Base-by-base conservation (phyloP, 2,329 filamentous ascomycete species). In the Aspergillus pseudoviridinutans region DNA sequence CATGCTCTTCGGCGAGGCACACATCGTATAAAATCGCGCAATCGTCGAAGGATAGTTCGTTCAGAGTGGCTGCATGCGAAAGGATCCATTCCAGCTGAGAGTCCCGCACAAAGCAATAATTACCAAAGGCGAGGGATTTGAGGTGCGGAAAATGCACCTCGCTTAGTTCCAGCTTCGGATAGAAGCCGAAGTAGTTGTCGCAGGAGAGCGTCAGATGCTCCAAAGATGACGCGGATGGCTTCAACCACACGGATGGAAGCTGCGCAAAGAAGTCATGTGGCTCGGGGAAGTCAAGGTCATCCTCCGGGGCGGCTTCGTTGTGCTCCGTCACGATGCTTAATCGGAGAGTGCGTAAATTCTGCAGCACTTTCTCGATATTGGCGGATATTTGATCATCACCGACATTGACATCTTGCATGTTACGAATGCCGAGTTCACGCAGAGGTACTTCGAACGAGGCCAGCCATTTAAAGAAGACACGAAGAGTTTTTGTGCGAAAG, bases 31-130 rank as follows among this genome's bases (percentile, higher is more conserved):
- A 44, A 24, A 79, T 77, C 0, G 72, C 68, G 53, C 78, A 81
- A 54, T 78, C 67, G 46, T 80, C 78, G 0, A 82, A 66, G 12
- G 77, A 72, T 0, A 82, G 62, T 44, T 76, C 71, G 14, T 73
- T 59, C 0, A 82, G 66, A 0, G 77, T 78, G 0, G 57, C 12
- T 4, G 63, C 68, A 3, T 81, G 68, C 0, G 71, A 71, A 0
- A 76, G 57, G 3, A 82, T 73, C 79, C 79, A 82, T 9, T 77
- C 74, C 0, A 80, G 62, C 54, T 82, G 79, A 69, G 73, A 76
- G 22, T 80, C 72, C 35, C 80, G 71, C 4, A 71, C 70, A 50
- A 82, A 79, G 3, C 72, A 68, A 22, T 74, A 78, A 1, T 74
- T 74, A 0, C 77, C 76, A 0, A 82, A 60, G 0, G 71, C 66